phyloP scores from a whole-genome alignment of 169 alveolate genomes.

The Cyclospora cayetanensis region DNA sequence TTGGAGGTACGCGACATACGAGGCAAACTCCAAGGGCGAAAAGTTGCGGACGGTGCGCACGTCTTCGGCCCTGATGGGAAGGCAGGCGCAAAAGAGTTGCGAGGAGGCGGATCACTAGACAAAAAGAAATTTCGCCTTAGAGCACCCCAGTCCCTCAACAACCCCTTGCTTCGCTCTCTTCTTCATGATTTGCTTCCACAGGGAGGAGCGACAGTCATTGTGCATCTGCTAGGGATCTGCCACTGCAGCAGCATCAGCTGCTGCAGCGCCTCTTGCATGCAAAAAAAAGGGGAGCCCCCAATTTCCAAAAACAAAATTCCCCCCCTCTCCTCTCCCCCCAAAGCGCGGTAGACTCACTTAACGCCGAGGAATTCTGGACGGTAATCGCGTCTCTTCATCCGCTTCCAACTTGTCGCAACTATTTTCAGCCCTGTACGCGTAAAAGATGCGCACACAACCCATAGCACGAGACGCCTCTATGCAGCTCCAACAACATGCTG shows the following conservation, averaged over 20 bases:
- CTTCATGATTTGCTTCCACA: not conserved
- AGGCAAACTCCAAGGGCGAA: slow-evolving; percentile 67
- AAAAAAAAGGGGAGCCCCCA: not conserved
- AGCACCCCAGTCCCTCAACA: not conserved
- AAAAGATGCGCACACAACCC: not conserved
- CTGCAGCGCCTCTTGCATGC: too few species aligned
- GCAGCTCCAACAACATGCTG: not conserved
- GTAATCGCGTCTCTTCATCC: slow-evolving; percentile 64
- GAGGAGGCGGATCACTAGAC: not conserved
- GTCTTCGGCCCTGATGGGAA: slow-evolving; percentile 44
- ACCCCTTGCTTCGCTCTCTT: not conserved
- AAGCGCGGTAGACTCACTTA: not conserved
- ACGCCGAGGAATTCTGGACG: slow-evolving; percentile 72
- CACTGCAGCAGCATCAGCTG: too few species aligned
- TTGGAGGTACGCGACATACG: slow-evolving; percentile 63
- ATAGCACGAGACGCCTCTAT: not conserved
- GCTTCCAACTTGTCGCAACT: slow-evolving; percentile 69
- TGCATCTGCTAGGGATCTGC: too few species aligned
- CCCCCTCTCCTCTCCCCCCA: not conserved
- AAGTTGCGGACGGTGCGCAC: slow-evolving; percentile 69
- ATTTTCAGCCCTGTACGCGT: slow-evolving; percentile 57
- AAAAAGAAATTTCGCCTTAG: too few species aligned
- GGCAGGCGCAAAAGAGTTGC: too few species aligned
- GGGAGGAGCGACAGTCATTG: too few species aligned
- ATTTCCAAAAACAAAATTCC: too few species aligned